Base-by-base conservation (phyloP, 768 basidiomycete genomes). In the Termitomyces sp. region DNA sequence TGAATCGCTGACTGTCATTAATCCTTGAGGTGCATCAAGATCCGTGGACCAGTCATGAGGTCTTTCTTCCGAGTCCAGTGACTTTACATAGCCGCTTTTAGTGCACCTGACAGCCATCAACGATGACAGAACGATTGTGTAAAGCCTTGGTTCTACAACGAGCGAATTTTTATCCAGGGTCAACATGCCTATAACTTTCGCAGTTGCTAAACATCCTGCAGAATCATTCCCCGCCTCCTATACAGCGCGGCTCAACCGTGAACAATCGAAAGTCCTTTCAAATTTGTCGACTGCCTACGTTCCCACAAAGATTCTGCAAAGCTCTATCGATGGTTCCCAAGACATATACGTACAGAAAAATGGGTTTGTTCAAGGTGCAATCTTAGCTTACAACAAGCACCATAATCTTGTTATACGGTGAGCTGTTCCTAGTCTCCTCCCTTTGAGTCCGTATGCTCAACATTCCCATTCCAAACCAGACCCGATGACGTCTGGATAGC, bases 401-500 rank as follows among this genome's bases (percentile, higher is more conserved):
- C 57, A 58, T 14, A 53, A 58, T 27, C 52, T 58, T 34, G 30
- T 53, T 35, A 48, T 53, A 23, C 51, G 57, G 57, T 53, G 21
- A 21, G 46, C 28, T 17, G 9, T 19, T 19, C 28, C 21, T 4
- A 3, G 30, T 21, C 10, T 19, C 46, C 5, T 32, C 14, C 1
- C 4, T 39, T 9, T 5, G 17, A 19, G 27, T 25, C 19, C 8
- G 40, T 19, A 14, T 11, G 30, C 21, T 48, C 8, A 41, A 37
- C 35, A 16, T 37, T 3, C 2, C 34, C n/a, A n/a, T 23, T 47
- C 7, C 8, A n/a, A 27, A 10, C 21, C n/a, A 59, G 67, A 35
- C 56, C 65, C 7, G 66, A 68, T 30, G 67, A 68, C 39, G 67
- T 79, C 21, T 78, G 78, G 73, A 64, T 72, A 3, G 70, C 72